Percentiles rank a stretch among this genome's conserved stretches.
Conservation (phyloP, 805 yeast species). For the Cyberlindnera xishuangbannaensis region DNA sequence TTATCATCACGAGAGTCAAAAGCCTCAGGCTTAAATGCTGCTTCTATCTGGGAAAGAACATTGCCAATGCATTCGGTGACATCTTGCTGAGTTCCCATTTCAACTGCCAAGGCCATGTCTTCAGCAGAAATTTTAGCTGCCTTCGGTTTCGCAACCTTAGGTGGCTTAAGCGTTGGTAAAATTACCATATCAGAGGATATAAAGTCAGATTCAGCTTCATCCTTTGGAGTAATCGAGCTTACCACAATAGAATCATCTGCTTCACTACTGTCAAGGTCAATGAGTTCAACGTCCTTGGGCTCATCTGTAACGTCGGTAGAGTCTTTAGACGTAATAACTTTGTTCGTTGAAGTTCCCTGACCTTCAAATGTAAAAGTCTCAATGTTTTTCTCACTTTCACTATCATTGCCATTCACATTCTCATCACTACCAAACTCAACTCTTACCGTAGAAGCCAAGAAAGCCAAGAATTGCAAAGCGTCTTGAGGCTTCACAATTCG, state of each 20-base stretch:
- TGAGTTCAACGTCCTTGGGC: too few relatives aligned
- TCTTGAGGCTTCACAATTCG: constrained; percentile 75
- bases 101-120: constrained; percentile 68
- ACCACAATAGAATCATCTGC: not conserved
- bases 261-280: too few relatives aligned
- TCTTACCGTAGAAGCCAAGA: constrained; percentile 63
- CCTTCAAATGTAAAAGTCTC: not conserved
- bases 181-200: not conserved
- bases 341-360: not conserved
- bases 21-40: constrained; percentile 66
- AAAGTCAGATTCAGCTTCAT: not conserved
- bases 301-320: too few relatives aligned
- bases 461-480: constrained; percentile 84
- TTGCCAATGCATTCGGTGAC: constrained; percentile 96
- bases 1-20: constrained; percentile 54
- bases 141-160: not conserved
- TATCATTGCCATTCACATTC: not conserved
- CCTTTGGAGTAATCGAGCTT: not conserved
- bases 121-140: constrained; percentile 39
- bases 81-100: constrained; percentile 91
- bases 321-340: constrained; percentile 1
- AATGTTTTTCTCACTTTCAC: not conserved
- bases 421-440: constrained; percentile 44
- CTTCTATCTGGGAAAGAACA: constrained; percentile 84
- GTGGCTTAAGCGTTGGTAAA: not conserved